Evolutionary conservation across 2,329 filamentous ascomycete species (phyloP), one percentile per base, ranked within the genome.

Genomic region (Xylaria sp.): DNA sequence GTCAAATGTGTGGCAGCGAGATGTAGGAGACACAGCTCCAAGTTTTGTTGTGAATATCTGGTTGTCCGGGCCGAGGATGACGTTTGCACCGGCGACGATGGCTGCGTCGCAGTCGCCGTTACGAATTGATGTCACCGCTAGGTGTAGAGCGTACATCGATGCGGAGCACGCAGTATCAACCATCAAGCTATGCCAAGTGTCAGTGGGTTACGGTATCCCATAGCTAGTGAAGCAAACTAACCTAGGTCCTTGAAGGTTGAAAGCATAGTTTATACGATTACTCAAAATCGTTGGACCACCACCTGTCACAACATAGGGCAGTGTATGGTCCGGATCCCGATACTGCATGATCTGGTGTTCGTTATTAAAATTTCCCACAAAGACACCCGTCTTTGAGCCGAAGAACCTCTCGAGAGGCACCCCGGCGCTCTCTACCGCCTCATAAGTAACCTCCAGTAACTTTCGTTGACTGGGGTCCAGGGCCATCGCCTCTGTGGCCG

Each of bases 91-190:
- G 5, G 57, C 65, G 1, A 74, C 74, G 10, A 76, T 40, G 11
- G 75, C 75, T 1, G 19, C 17, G 11, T 62, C 58, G 11, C 63
- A 64, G 11, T 69, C 66, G 11, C 60, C 61, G 25, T 48, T 58
- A 3, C 40, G 23, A 3, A 70, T 63, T 10, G 60, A 29, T 3
- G 41, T 27, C 15, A 64, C 57, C 0, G 68, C 71, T 38, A 68
- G 38, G 43, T 74, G 71, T 1, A 74, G 21, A 4, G 70, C 72
- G 4, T 74, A 68, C 52, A 77, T 65, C 19, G 67, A 70, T 19
- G 71, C 71, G 1, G 74, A 76, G 54, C 76, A 78, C 3, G 72
- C 76, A 5, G 75, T 77, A 37, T 78, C 71, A 23, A 76, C 57
- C 9, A 70, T 69, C 13, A 77, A 67, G 72, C 7, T 76, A 66